Base-by-base conservation (phyloP, 805 yeast genomes). In the Monosporozyma servazzii region DNA sequence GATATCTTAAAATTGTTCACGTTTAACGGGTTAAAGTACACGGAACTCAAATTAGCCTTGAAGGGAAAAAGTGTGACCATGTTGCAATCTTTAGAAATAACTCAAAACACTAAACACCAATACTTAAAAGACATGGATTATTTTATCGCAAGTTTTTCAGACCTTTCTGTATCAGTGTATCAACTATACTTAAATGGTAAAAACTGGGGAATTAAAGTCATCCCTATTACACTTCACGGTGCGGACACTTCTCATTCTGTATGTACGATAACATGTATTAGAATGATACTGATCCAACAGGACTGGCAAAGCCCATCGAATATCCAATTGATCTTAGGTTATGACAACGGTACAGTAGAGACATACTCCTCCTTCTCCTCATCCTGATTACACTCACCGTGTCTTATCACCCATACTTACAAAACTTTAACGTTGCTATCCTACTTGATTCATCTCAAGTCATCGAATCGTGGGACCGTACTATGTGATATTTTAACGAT, bases 71-170 rank as follows among this genome's bases (percentile, higher is more conserved):
- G 21, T 7, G 18, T 45, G 20, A 18, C 17, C 20, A 15, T 8
- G 6, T n/a, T 33, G 5, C 18, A 20, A 31, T 21, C 44, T 18
- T 21, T 41, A 23, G 44, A 41, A 41, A 21, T 41, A 11, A 33
- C 31, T 6, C 41, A 33, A 13, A 23, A 7, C 13, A 15, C 15
- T 10, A 33, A 6, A 10, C 48, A 45, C 15, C 30, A 20, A 29
- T 45, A 45, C 20, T 23, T 15, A 21, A 29, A 13, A 20, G 48
- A 45, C 3, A n/a, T 18, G 13, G 41, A 45, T 13, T 45, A 45
- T 45, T n/a, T 45, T 13, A 20, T 68, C 0, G 56, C 72, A 2
- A 80, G 79, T 1, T 66, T 67, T 63, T 40, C 54, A 5, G 58
- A 64, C 55, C 69, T 70, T 10, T 54, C 49, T 0, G 51, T 73